These are phyloP conservation scores for Sporothrix globosa DNA, from an alignment of 2,329 filamentous ascomycete genomes.

Conservation along the genomic window DNA sequence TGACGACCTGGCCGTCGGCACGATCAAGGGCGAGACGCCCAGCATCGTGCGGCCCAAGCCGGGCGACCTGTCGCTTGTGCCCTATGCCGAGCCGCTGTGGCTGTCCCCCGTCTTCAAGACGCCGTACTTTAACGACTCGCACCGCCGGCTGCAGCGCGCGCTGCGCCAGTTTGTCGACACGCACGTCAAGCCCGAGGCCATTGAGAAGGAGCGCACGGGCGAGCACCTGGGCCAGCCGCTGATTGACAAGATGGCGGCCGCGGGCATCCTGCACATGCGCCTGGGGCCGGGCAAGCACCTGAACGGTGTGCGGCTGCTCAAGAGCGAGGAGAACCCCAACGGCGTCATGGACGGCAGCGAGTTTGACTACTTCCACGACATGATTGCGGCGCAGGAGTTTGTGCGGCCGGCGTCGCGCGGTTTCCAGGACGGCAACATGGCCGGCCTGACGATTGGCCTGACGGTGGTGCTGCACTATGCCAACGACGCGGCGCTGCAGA, in stretches of 20 bases:
- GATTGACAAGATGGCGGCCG: constrained; percentile 76
- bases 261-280: constrained; percentile 77
- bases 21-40: constrained; percentile 72
- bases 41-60: constrained; percentile 70
- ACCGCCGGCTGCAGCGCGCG: constrained; percentile 68
- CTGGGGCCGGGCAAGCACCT: constrained; percentile 82
- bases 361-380: constrained; percentile 85
- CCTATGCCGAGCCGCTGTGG: constrained; percentile 86
- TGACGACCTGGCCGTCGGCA: constrained; percentile 72
- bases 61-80: constrained; percentile 75
- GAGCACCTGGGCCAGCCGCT: constrained; percentile 71
- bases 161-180: constrained; percentile 73
- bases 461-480: constrained; percentile 81
- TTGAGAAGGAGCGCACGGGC: constrained; percentile 74
- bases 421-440: constrained; percentile 86
- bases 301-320: constrained; percentile 67
- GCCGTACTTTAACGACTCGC: constrained; percentile 74
- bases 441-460: constrained; percentile 81
- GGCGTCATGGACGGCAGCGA: constrained; percentile 75
- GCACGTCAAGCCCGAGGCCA: constrained; percentile 73
- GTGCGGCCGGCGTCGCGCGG: constrained; percentile 71
- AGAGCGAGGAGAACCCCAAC: constrained; percentile 41
- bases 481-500: constrained; percentile 66
- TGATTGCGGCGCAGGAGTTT: constrained; percentile 75
- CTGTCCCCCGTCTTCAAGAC: constrained; percentile 74